phyloP scores from a whole-genome alignment of 2,329 filamentous ascomycete species.

The Keithomyces neogunnii region DNA sequence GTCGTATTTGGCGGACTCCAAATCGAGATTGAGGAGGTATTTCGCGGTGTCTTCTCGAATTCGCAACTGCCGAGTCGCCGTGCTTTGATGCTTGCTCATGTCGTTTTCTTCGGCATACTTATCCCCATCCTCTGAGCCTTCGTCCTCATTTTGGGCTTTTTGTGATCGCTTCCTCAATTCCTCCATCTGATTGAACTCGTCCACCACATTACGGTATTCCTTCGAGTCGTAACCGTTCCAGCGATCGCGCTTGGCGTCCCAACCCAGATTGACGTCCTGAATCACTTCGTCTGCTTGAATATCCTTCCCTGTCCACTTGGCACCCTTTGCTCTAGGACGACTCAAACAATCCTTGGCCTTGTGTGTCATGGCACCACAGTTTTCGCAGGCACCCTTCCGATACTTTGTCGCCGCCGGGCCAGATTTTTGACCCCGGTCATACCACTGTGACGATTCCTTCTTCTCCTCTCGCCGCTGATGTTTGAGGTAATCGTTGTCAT shows the following conservation, averaged over 20 bases:
- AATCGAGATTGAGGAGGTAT: slow-evolving; percentile 87
- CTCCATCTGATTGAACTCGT: slow-evolving; percentile 83
- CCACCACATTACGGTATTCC: slow-evolving; percentile 79
- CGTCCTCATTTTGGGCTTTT: slow-evolving; percentile 31
- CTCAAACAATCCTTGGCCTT: slow-evolving; percentile 90
- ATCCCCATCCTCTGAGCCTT: slow-evolving; percentile 50
- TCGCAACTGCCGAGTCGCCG: slow-evolving; percentile 80
- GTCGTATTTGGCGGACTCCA: slow-evolving; percentile 96
- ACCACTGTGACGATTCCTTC: slow-evolving; percentile 75
- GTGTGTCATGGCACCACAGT: slow-evolving; percentile 95
- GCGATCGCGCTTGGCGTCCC: slow-evolving; percentile 94
- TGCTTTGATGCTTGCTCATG: slow-evolving; percentile 90
- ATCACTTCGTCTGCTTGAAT: slow-evolving; percentile 89
- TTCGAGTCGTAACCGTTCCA: slow-evolving; percentile 96
- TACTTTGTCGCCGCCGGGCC: slow-evolving; percentile 92
- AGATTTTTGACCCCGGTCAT: slow-evolving; percentile 76
- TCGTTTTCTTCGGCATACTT: slow-evolving; percentile 93
- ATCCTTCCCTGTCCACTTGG: slow-evolving; percentile 84
- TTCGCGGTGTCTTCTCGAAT: slow-evolving; percentile 96
- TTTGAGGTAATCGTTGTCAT: slow-evolving; percentile 82
- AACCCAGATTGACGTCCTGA: slow-evolving; percentile 79
- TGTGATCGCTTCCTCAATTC: slow-evolving; percentile 54
- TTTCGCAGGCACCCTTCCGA: slow-evolving; percentile 96
- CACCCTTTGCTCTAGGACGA: slow-evolving; percentile 79
- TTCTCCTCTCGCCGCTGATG: slow-evolving; percentile 69